Conservation (phyloP, 1,284 basidiomycete genomes). For the Exsudoporus floridanus region DNA sequence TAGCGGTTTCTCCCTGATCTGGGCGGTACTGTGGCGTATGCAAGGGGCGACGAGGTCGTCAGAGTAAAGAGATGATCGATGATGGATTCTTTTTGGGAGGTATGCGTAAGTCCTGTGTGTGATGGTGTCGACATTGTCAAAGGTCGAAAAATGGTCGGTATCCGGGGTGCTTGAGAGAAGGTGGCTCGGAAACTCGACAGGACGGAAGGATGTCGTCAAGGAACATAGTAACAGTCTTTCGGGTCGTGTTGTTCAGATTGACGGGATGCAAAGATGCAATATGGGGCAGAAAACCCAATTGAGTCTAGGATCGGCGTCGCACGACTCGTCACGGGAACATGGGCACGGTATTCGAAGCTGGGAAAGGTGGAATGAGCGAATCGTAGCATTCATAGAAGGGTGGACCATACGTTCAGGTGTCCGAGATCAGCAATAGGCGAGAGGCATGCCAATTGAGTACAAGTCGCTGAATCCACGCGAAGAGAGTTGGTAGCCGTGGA, state of each 20-base stretch:
- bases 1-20: constrained; percentile 5
- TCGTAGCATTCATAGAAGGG: not conserved
- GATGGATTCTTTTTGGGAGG: not conserved
- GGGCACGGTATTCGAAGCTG: not conserved
- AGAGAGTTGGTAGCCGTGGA: not conserved
- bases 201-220: not conserved
- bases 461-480: not conserved
- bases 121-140: not conserved
- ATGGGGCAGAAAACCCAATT: not conserved
- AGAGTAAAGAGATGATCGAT: not conserved
- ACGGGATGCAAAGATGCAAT: not conserved
- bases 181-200: not conserved
- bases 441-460: not conserved
- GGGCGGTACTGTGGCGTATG: not conserved
- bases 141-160: not conserved
- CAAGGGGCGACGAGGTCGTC: not conserved
- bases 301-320: not conserved
- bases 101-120: not conserved
- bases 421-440: not conserved
- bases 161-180: not conserved
- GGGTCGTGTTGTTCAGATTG: not conserved
- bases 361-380: not conserved
- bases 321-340: not conserved
- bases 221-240: not conserved
- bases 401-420: not conserved